These are phyloP conservation scores for Penicillium sp. DNA, from an alignment of 2,329 filamentous ascomycete genomes.

Conservation along the genomic window DNA sequence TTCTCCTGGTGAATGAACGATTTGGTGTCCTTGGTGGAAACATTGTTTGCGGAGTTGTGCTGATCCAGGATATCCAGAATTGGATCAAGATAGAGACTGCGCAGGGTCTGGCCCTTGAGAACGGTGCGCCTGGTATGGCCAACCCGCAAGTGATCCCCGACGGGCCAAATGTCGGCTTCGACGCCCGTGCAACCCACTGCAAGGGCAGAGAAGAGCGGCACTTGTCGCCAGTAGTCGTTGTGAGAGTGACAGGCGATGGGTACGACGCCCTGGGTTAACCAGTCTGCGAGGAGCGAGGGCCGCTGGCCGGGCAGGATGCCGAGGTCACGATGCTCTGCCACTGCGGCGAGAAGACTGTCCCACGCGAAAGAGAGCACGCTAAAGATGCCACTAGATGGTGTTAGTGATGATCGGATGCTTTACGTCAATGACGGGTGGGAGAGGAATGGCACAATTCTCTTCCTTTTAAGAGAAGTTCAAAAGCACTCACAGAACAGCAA, in stretches of 20 bases:
- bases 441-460: background rate
- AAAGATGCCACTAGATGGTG: slow-evolving; percentile 1
- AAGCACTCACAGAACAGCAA: slow-evolving; percentile 6
- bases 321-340: background rate
- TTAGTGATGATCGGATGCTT: no score
- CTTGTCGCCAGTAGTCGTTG: slow-evolving; percentile 63
- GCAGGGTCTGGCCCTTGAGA: slow-evolving; percentile 52
- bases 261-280: slow-evolving; percentile 33
- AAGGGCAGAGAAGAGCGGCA: slow-evolving; percentile 59
- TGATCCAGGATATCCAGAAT: slow-evolving; percentile 53
- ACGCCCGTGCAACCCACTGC: slow-evolving; percentile 56
- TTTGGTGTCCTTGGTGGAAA: background rate
- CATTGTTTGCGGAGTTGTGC: slow-evolving; percentile 39
- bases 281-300: slow-evolving; percentile 7
- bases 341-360: background rate
- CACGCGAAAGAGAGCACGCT: slow-evolving; percentile 4
- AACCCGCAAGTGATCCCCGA: slow-evolving; percentile 54
- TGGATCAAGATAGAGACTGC: slow-evolving; percentile 59
- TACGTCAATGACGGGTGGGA: background rate
- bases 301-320: background rate
- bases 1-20: background rate
- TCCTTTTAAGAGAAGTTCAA: background rate
- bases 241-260: slow-evolving; percentile 61
- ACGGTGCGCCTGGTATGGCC: slow-evolving; percentile 56
- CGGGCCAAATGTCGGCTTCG: slow-evolving; percentile 65